Evolutionary conservation across 108 stramenopile species (phyloP), one percentile per base, ranked within the genome.

Genomic region (Fragilaria crotonensis): DNA sequence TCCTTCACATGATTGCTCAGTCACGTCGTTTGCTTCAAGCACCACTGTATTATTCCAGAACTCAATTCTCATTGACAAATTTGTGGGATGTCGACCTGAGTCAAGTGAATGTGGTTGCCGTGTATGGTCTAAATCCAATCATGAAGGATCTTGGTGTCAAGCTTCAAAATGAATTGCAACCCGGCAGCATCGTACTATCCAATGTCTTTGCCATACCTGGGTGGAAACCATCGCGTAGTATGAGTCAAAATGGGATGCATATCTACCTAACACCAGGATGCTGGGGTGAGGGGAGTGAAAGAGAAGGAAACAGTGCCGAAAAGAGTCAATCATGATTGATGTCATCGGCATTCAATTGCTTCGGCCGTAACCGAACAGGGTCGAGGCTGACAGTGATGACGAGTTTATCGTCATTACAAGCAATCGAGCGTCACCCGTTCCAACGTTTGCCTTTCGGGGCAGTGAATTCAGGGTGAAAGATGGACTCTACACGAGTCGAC

Each of bases 191-290:
- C 36, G 76, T 83, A 1, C 60, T 83, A 14, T 77, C 76, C 0
- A 83, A 83, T 62, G 78, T 79, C 29, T 83, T 83, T 54, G 32
- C 73, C 28, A 71, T 83, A 25, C 82, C 82, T 0, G 70, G 70
- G 11, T 83, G 82, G 82, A 79, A 36, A 45, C 66, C 59, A 0
- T 56, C 54, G 14, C 48, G 31, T 5, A 23, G 21, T 3, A 52
- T 18, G 3, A 63, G 62, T 45, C 44, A 51, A 33, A 21, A 58
- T 18, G 57, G 57, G 14, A 52, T 52, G 1, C 32, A 64, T 41
- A 28, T 70, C 3, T 70, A 70, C 48, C n/a, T 20, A 1, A 59
- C 52, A 17, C 67, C 67, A 9, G 5, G 7, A 5, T 30, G 54
- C 22, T 55, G 54, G 36, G 14, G 14, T 41, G n/a, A n/a, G n/a